These are phyloP conservation scores for Otatea glauca DNA, from an alignment of 176 grass and related monocot genomes.

Conservation along the genomic window DNA sequence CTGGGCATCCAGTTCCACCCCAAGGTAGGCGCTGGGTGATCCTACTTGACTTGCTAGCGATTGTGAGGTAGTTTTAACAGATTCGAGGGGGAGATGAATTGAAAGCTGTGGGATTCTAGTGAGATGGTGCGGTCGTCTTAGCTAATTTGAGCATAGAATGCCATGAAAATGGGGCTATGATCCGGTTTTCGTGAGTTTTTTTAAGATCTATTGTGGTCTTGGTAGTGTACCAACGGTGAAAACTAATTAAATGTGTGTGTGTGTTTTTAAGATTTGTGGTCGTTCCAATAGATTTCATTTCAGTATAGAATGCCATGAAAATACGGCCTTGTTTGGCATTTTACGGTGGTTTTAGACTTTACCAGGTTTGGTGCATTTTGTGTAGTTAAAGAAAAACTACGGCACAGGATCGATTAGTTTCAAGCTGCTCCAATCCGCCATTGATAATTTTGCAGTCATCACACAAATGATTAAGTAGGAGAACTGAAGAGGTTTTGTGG, in stretches of 20 bases:
- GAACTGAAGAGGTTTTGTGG: neutral
- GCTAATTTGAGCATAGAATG: neutral
- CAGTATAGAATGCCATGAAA: constrained; percentile 2
- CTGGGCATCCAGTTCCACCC: constrained; percentile 95
- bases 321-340: neutral
- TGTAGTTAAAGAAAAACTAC: constrained; percentile 6
- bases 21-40: constrained; percentile 48
- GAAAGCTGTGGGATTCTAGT: neutral
- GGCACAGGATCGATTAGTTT: neutral
- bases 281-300: constrained; percentile 8
- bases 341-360: neutral
- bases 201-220: neutral
- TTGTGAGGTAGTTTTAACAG: neutral
- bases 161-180: neutral
- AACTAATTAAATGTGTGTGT: neutral
- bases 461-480: neutral
- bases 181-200: neutral
- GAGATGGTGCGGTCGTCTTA: neutral
- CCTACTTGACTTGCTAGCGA: neutral
- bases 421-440: neutral
- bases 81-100: neutral
- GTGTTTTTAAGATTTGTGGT: neutral
- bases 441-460: neutral
- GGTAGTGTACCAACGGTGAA: neutral
- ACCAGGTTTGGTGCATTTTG: neutral